Evolutionary conservation across 139 green algal species (phyloP), one percentile per base, ranked within the genome.

Genomic region (Chlorella sp.): DNA sequence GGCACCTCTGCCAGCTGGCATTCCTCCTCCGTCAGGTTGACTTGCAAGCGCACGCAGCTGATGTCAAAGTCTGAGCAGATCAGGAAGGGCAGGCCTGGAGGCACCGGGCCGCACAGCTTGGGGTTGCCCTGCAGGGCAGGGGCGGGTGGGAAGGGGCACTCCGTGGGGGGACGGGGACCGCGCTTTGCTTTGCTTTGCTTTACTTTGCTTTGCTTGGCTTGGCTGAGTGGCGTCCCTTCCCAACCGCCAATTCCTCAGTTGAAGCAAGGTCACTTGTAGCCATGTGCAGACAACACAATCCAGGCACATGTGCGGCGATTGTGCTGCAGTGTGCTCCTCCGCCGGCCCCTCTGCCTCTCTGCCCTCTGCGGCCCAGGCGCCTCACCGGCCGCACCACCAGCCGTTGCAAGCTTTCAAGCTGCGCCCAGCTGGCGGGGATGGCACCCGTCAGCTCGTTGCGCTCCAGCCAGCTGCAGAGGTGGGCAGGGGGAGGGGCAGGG

Each of bases 41-140:
- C 69, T n/a, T 53, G 69, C 30, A 57, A 2, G 2, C 32, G 48
- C 30, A 82, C 28, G 85, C 71, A 82, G 42, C 48, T 83, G 24
- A 82, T 39, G 42, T 82, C 85, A 36, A 32, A 30, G 36, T 83
- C 71, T 0, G 71, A 83, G 85, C 69, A 89, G 28, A 82, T 32
- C 2, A 22, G 28, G 78, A 92, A 92, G 34, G 86, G 61, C 26
- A 86, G 39, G 66, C 57, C 42, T n/a, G 39, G 12, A 2, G 90
- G 90, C 37, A 91, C 18, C 11, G 77, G 77, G n/a, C 77, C 85
- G 64, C 90, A 92, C 61, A 92, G 61, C 24, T 40, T 15, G 7
- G 89, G 37, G 64, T 92, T 57, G 9, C 48, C 48, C 48, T 57
- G 86, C 24, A 28, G 11, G 21, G 64, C 37, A 19, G 22, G 24